Evolutionary conservation across 495 filamentous ascomycete genomes (phyloP), one percentile per base, ranked within the genome.

Genomic region (Penicillium diatomitis): DNA sequence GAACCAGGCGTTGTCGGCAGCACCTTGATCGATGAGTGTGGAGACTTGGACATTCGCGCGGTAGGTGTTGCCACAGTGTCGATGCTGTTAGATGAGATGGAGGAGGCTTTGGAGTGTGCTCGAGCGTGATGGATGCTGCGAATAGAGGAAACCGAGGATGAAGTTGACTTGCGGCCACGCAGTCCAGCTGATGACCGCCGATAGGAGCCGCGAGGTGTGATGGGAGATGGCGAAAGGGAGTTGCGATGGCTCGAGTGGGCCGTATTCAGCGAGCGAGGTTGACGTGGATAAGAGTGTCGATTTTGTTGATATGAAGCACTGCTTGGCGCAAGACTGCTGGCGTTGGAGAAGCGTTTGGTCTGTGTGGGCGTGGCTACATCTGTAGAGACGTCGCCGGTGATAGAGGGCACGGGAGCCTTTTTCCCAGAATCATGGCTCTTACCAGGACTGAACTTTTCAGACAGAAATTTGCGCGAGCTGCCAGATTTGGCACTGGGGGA

Each of bases 151-250:
- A 98, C 81, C 7, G 92, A 97, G 3, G 90, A 96, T 4, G 91
- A 96, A 3, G 92, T 97, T 3, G 91, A 96, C 64, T 96, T 97
- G 50, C 92, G 80, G 32, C 92, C 94, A 37, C 91, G 82, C 12
- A 97, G 76, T 38, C 86, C 88, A 27, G 78, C 80, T 6, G 83
- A 83, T 38, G 78, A 73, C 27, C 86, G 86, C 32, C 90, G 79
- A 54, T 90, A 85, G 3, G 87, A 90, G 27, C 86, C 85, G 34
- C 87, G 82, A 2, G 92, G 90, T 4, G 91, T 97, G 38, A 96
- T 67, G 0, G 94, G 92, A 6, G 84, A 83, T 2, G 92, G 92
- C 0, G 94, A 97, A 8, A 94, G 70, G 3, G 92, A 97, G 54
- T 87, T 84, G 3, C 90, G 84, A 66, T 88, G 63, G 44, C 57